Evolutionary conservation across 2,329 filamentous ascomycete species (phyloP), one percentile per base, ranked within the genome.

Genomic region (Talaromyces albobiverticillius): DNA sequence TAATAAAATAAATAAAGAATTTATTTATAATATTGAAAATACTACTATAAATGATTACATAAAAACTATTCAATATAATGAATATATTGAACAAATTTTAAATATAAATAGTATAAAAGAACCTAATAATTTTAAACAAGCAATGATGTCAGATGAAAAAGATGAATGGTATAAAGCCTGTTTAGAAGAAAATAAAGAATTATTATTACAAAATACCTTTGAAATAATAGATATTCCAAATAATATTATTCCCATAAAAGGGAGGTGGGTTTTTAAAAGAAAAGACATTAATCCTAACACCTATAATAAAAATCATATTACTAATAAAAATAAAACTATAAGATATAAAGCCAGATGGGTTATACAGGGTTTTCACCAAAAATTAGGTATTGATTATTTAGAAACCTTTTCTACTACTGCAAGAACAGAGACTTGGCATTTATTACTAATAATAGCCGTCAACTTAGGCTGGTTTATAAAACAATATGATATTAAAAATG

Each of bases 401-500:
- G 38, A 42, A 42, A 42, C 38, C 22, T 42, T 42, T 42, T 42
- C 38, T 42, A 42, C 22, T 7, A 42, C 38, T 9, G 4, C 11
- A 9, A 42, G 38, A 42, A 42, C 22, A 42, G 38, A 42, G 18
- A 42, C 38, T 14, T 42, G 38, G 38, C 16, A 42, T 42, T 42
- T 42, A 42, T 20, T 42, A 22, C 22, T 42, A 5, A 42, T 42
- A 42, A 42, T 42, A 10, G 38, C 38, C 8, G 13, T 42, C 8
- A 42, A 42, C 18, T 9, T 9, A 42, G 38, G 13, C 3, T 42
- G 13, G 16, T 13, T 9, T 20, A 42, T 42, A 42, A 42, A 20
- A 42, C 22, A 42, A 42, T 42, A 42, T 42, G 13, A 42, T 42
- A 42, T 42, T 20, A 42, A 42, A 42, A 42, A 42, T 42, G 22